Base-by-base conservation (phyloP, 148 eudicot genomes). In the Pharnaceum exiguum region DNA sequence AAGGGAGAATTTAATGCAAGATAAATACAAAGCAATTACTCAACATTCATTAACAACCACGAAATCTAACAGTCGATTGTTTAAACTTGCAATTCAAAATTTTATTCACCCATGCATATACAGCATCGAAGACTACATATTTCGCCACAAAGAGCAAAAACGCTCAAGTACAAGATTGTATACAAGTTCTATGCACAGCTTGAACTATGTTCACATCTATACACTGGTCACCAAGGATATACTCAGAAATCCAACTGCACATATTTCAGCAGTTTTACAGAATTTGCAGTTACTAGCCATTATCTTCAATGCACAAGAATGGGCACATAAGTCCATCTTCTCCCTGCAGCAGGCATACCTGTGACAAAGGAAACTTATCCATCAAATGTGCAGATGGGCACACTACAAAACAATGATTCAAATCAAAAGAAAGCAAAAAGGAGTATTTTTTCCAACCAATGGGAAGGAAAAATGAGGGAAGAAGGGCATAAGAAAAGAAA, bases 291-390 rank as follows among this genome's bases (percentile, higher is more conserved):
- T 57, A 56, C 23, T 61, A n/a, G n/a, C 9, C 67, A 21, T 30
- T 46, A 59, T 54, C 74, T 55, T 80, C 79, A 61, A 38, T 67
- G 62, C 72, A 75, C 71, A 75, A 57, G 69, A 44, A 65, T 58
- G 40, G 66, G 68, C 60, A 77, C 33, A 73, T 73, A 70, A 57
- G 67, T 64, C 62, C 75, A 66, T 70, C 78, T 63, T 68, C 74
- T 77, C 67, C 46, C 59, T 57, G 77, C 69, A 61, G 77, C 76
- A 48, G 64, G 60, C 37, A 62, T 15, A 71, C 83, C 79, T 77
- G 77, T 77, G 68, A 65, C 71, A 64, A 56, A 28, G 72, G 61
- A 70, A 67, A 69, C 40, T 40, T 57, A 57, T 54, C 62, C 59
- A 77, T 77, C 79, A 75, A 72, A 71, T 71, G 54, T 42, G 54